Evolutionary conservation across 2,329 filamentous ascomycete genomes (phyloP).

Genomic region (Ascochyta fabae): DNA sequence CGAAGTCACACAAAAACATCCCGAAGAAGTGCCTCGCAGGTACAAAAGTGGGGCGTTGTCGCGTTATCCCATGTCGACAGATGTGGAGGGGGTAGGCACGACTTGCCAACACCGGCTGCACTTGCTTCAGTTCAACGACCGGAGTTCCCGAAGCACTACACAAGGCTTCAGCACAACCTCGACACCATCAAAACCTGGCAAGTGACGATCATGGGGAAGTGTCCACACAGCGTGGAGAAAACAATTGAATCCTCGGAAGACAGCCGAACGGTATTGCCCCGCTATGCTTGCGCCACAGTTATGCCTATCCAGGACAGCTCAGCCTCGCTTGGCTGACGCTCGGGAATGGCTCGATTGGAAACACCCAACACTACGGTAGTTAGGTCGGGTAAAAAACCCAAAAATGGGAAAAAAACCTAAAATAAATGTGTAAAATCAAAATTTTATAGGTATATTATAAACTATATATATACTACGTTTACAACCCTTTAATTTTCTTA

Average conservation of each 20-base stretch:
- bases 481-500: too few species aligned
- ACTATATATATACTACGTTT: too few species aligned
- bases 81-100: slow-evolving; percentile 25
- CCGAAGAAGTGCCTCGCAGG: slow-evolving; percentile 29
- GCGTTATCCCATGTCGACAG: slow-evolving; percentile 14
- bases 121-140: slow-evolving; percentile 6
- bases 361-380: too few species aligned
- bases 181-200: background rate
- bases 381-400: too few species aligned
- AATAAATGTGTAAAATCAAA: too few species aligned
- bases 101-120: slow-evolving; percentile 25
- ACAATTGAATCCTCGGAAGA: background rate
- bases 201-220: background rate
- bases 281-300: slow-evolving; percentile 10
- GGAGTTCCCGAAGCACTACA: background rate
- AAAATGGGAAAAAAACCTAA: too few species aligned
- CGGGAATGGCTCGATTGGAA: slow-evolving; percentile 28
- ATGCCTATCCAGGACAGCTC: slow-evolving; percentile 10
- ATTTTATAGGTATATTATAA: too few species aligned
- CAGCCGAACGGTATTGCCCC: background rate
- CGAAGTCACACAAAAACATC: slow-evolving; percentile 23
- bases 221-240: background rate
- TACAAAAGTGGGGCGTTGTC: slow-evolving; percentile 22
- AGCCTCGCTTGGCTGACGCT: slow-evolving; percentile 20
- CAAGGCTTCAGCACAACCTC: background rate